Evolutionary conservation across 2,329 filamentous ascomycete genomes (phyloP).

Genomic region (Leptographium flavum): DNA sequence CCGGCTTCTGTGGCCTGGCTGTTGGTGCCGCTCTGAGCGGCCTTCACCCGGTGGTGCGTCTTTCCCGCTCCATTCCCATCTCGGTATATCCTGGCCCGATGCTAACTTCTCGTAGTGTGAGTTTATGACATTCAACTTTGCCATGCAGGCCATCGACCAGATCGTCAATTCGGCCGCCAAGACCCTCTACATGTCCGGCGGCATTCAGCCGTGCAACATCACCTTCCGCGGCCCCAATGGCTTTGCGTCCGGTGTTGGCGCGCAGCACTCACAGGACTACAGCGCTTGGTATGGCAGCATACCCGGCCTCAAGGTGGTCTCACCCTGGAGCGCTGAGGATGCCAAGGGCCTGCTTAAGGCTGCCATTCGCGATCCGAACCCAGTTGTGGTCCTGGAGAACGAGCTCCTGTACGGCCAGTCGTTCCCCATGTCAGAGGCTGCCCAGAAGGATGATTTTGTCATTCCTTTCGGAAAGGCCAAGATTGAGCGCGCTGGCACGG

Average conservation of each 20-base stretch:
- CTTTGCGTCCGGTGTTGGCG: constrained; percentile 87
- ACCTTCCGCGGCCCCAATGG: constrained; percentile 99
- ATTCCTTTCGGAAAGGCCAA: constrained; percentile 98
- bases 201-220: constrained; percentile 98
- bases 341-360: constrained; percentile 97
- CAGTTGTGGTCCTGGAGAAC: constrained; percentile 82
- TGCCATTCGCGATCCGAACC: constrained; percentile 95
- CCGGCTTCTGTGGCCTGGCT: constrained; percentile 84
- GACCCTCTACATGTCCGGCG: constrained; percentile 99
- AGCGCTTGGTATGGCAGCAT: constrained; percentile 98
- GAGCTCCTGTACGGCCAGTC: constrained; percentile 82
- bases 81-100: background rate
- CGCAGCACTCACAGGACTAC: constrained; percentile 98
- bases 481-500: constrained; percentile 91
- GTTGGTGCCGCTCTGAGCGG: constrained; percentile 91
- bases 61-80: background rate
- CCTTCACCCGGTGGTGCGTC: constrained; percentile 78
- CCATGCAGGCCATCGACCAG: constrained; percentile 99
- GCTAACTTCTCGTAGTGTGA: constrained; percentile 51
- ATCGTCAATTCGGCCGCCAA: constrained; percentile 98
- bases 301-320: constrained; percentile 91
- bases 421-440: constrained; percentile 96
- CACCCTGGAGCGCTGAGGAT: constrained; percentile 93
- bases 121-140: constrained; percentile 99
- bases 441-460: constrained; percentile 93